phyloP scores from a whole-genome alignment of 257 asterid genomes.

The Parsonsia alboflavescens region DNA sequence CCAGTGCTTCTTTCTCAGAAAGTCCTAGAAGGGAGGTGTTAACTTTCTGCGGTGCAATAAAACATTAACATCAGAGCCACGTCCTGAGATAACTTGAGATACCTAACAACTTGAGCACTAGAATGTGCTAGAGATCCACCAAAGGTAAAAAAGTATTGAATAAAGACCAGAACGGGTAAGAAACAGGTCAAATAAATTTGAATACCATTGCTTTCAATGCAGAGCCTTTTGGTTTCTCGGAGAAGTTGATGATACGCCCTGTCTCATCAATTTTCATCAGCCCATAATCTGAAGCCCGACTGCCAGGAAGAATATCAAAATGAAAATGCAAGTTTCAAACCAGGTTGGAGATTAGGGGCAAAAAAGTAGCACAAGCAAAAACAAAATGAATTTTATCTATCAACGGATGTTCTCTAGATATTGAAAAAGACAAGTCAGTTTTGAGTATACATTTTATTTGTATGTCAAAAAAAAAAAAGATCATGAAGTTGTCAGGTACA shows the following conservation, averaged over 20 bases:
- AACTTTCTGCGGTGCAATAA: conserved; percentile 57
- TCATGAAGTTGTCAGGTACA: neutral
- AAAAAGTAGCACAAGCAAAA: neutral
- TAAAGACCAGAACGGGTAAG: neutral
- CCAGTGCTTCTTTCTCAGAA: conserved; percentile 48
- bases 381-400: neutral
- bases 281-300: conserved; percentile 94
- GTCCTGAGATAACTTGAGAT: neutral
- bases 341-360: neutral
- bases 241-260: conserved; percentile 69
- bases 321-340: neutral
- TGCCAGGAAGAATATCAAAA: conserved; percentile 27
- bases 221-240: conserved; percentile 89
- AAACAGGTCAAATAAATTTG: neutral
- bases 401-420: neutral
- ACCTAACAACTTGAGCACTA: neutral
- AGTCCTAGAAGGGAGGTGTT: conserved; percentile 87
- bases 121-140: neutral
- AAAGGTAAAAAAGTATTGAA: neutral
- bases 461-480: neutral
- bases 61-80: conserved; percentile 12
- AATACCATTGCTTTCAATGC: conserved; percentile 70
- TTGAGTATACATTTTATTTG: neutral
- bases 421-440: neutral
- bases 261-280: conserved; percentile 72